These are phyloP conservation scores for Avena insularis DNA, from an alignment of 176 grass and related monocot species.

Conservation along the genomic window DNA sequence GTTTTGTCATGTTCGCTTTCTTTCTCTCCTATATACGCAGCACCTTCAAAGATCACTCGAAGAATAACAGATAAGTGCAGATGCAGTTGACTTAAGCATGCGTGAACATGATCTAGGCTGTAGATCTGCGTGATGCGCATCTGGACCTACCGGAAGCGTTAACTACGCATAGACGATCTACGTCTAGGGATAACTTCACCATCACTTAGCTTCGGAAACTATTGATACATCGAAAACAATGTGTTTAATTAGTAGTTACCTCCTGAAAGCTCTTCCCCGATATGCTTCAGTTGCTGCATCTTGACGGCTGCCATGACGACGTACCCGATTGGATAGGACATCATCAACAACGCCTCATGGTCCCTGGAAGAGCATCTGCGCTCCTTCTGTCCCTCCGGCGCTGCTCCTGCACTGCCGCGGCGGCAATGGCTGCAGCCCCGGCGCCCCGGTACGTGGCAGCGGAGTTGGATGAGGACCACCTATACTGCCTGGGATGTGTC, in stretches of 20 bases:
- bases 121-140: too few relatives aligned
- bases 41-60: background rate
- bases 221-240: background rate
- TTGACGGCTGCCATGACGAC: conserved; percentile 53
- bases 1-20: background rate
- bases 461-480: too few relatives aligned
- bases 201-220: too few relatives aligned
- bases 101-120: background rate
- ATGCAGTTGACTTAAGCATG: background rate
- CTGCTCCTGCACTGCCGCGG: conserved; percentile 48
- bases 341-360: conserved; percentile 51
- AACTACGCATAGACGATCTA: too few relatives aligned
- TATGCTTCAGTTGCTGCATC: conserved; percentile 72
- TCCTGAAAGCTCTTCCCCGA: conserved; percentile 77
- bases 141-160: too few relatives aligned
- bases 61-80: background rate
- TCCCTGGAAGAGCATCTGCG: conserved; percentile 86
- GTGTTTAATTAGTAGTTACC: conserved; percentile 44
- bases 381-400: conserved; percentile 79
- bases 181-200: too few relatives aligned
- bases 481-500: too few relatives aligned
- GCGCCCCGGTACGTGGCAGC: conserved; percentile 35
- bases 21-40: background rate
- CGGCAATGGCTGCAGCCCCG: background rate
- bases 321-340: conserved; percentile 50